Evolutionary conservation across 1,284 basidiomycete species (phyloP), one percentile per base, ranked within the genome.

Genomic region (Omphalotus olearius): DNA sequence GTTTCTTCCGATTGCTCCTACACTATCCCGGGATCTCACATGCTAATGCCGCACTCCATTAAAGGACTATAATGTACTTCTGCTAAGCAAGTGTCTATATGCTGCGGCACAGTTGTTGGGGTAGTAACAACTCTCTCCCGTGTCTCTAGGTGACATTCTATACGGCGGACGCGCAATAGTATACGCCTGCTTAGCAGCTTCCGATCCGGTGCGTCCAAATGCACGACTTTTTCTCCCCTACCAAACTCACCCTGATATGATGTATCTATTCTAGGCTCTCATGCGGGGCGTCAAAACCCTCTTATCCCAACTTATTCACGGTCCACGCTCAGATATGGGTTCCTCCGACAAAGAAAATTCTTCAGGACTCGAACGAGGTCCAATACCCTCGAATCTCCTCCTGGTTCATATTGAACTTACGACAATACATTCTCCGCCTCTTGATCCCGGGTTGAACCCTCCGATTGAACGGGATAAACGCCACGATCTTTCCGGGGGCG

Each of bases 141-240:
- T 18, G 16, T 13, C 11, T 10, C n/a, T 25, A 55, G 53, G 53
- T 39, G 53, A 55, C 33, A 51, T 51, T 25, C 47, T 61, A 13
- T 64, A 64, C 41, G 62, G 62, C 4, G 61, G 59, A 0, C 60
- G 62, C 7, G 54, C 61, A 14, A 52, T 63, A 17, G 51, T 64
- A 1, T 64, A 64, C 45, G 61, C 59, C 0, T 50, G 60, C 6
- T 54, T 64, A 0, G 60, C 61, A 14, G 56, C 56, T n/a, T 57
- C 59, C n/a, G 62, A 64, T 54, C 62, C 62, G 25, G 61, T 63
- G 37, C 41, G 26, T 44, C 23, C 28, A 41, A 17, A 10, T 11
- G 14, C 17, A 35, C 7, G 4, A 6, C 4, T 23, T 3, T 46
- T 35, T 46, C 17, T 10, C 20, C 18, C 11, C 30, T n/a, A 39